These are phyloP conservation scores for Coemansia javaensis DNA, from an alignment of 192 early-diverging fungal species.

Conservation along the genomic window DNA sequence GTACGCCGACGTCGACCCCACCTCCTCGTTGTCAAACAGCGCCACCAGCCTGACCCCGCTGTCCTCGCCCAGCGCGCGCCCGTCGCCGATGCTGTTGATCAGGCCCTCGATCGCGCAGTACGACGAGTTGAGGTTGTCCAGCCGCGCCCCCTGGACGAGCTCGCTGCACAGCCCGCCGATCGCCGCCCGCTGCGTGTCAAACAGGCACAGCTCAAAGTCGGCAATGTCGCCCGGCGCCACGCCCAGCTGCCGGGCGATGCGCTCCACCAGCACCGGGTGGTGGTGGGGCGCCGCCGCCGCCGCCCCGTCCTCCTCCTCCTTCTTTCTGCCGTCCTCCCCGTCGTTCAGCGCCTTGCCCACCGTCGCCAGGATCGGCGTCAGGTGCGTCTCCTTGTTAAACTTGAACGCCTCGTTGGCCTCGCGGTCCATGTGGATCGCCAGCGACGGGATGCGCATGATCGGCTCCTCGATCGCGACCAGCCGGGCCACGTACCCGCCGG, in stretches of 20 bases:
- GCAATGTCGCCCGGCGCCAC: slow-evolving; percentile 63
- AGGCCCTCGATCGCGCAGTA: slow-evolving; percentile 73
- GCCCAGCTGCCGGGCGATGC: slow-evolving; percentile 70
- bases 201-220: slow-evolving; percentile 97
- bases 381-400: slow-evolving; percentile 92
- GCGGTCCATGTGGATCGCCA: slow-evolving; percentile 96
- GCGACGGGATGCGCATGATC: slow-evolving; percentile 90
- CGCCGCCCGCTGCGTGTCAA: slow-evolving; percentile 84
- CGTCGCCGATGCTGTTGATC: slow-evolving; percentile 27
- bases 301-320: neutral
- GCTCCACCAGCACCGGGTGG: slow-evolving; percentile 73
- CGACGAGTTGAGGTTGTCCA: slow-evolving; percentile 97
- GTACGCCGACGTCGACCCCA: slow-evolving; percentile 87
- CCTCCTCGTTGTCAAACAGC: slow-evolving; percentile 98
- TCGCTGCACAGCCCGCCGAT: slow-evolving; percentile 91
- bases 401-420: slow-evolving; percentile 74
- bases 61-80: slow-evolving; percentile 41
- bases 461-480: slow-evolving; percentile 80
- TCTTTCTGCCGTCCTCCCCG: too few species aligned
- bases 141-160: slow-evolving; percentile 87
- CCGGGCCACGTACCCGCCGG: slow-evolving; percentile 65
- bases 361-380: slow-evolving; percentile 83
- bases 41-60: slow-evolving; percentile 71
- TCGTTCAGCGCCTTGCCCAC: slow-evolving; percentile 56
- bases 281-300: slow-evolving; percentile 70